Conservation (phyloP, 805 yeast species). For the Barnettozyma wickerhamii region DNA sequence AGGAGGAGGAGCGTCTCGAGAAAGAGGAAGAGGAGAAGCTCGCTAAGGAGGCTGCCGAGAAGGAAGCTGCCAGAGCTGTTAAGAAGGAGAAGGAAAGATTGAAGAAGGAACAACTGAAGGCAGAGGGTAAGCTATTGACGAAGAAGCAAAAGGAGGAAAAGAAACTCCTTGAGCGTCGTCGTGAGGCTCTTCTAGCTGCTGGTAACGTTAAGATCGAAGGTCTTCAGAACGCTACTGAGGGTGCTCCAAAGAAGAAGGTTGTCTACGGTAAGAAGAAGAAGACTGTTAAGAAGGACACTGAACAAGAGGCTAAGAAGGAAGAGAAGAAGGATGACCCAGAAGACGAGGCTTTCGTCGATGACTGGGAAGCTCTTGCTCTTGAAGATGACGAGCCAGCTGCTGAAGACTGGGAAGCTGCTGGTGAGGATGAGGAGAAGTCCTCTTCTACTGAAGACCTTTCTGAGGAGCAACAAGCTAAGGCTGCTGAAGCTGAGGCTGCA, state of each 20-base stretch:
- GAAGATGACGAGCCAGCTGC: conserved; percentile 53
- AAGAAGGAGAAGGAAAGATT: conserved; percentile 86
- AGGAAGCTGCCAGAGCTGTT: conserved; percentile 51
- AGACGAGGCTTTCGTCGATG: conserved; percentile 56
- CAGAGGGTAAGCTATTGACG: conserved; percentile 91
- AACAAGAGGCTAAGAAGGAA: conserved; percentile 21
- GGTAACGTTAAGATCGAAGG: conserved; percentile 76
- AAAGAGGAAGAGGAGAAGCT: conserved; percentile 46
- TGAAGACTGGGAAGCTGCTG: conserved; percentile 45
- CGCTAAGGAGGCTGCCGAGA: conserved; percentile 40
- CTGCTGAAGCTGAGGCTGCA: conserved; percentile 22
- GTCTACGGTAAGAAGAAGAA: conserved; percentile 74
- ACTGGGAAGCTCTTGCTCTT: conserved; percentile 76
- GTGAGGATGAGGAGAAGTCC: conserved; percentile 20
- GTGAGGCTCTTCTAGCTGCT: conserved; percentile 73
- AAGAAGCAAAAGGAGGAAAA: conserved; percentile 95
- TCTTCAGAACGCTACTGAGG: conserved; percentile 34
- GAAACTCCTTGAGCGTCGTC: conserved; percentile 80
- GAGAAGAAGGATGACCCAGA: conserved; percentile 24
- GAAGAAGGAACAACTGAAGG: conserved; percentile 86
- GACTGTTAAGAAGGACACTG: conserved; percentile 23
- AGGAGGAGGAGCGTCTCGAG: conserved; percentile 59
- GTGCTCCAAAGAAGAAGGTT: conserved; percentile 53
- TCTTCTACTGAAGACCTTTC: conserved; percentile 27
- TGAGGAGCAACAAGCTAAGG: conserved; percentile 28